Evolutionary conservation across 2,329 filamentous ascomycete genomes (phyloP).

Genomic region (Clarireedia hainanense): DNA sequence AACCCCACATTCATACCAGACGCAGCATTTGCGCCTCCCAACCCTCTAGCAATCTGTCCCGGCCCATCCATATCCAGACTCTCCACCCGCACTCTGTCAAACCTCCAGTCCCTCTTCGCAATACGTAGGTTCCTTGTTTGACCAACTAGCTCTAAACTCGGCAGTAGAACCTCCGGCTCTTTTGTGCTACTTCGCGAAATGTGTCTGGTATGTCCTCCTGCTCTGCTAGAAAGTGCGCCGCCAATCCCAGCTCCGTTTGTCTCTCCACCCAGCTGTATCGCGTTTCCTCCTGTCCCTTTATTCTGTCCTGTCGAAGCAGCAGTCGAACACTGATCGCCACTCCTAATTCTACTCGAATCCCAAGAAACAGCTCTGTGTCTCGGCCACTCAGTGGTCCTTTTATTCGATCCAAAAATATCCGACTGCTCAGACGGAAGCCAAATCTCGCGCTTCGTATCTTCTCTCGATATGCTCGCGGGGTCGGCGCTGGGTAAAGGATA

Average conservation of each 20-base stretch:
- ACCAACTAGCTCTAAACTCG: slow-evolving; percentile 30
- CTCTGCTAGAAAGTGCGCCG: too few relatives aligned
- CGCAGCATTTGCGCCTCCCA: slow-evolving; percentile 21
- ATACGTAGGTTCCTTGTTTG: slow-evolving; percentile 28
- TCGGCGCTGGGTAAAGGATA: slow-evolving; percentile 33
- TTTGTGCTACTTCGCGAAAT: neutral
- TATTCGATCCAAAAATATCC: slow-evolving; percentile 33
- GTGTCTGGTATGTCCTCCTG: too few relatives aligned
- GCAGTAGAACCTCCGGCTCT: slow-evolving; percentile 10
- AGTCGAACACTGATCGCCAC: neutral
- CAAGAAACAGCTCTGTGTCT: slow-evolving; percentile 12
- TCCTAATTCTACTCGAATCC: neutral
- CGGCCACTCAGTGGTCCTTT: slow-evolving; percentile 15
- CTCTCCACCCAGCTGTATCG: too few relatives aligned
- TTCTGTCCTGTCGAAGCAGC: slow-evolving; percentile 11
- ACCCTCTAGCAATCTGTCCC: slow-evolving; percentile 39
- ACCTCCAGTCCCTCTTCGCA: slow-evolving; percentile 66
- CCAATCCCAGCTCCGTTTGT: too few relatives aligned
- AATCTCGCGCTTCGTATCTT: slow-evolving; percentile 21
- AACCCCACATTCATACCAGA: slow-evolving; percentile 22
- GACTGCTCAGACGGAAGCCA: slow-evolving; percentile 44
- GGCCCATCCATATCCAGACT: slow-evolving; percentile 63
- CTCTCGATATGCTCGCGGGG: neutral
- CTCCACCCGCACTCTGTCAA: slow-evolving; percentile 70
- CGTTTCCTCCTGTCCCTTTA: neutral